phyloP scores from a whole-genome alignment of 139 green algal genomes.

The Chlorella vulgaris region DNA sequence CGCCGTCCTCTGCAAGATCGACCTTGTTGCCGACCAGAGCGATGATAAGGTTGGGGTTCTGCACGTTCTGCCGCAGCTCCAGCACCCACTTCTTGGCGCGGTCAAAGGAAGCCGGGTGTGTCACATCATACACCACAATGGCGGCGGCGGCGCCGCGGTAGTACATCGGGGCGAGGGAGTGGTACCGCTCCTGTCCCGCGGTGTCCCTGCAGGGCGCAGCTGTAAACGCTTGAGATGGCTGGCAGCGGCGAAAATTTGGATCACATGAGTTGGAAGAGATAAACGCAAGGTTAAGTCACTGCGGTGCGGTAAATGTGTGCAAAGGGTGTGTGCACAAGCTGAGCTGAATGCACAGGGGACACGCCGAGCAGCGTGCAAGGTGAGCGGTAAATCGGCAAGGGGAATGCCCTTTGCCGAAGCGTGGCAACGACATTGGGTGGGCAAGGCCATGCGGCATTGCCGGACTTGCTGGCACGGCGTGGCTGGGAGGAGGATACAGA shows the following conservation, averaged over 20 bases:
- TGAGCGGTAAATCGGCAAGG: too few relatives aligned
- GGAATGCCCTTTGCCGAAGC: too few relatives aligned
- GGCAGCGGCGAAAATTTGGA: too few relatives aligned
- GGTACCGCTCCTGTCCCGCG: constrained; percentile 97
- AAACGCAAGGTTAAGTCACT: too few relatives aligned
- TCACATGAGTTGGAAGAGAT: too few relatives aligned
- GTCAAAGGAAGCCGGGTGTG: constrained; percentile 83
- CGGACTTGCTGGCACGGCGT: neutral
- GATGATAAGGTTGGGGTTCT: constrained; percentile 94
- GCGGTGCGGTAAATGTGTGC: too few relatives aligned
- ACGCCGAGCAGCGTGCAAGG: too few relatives aligned
- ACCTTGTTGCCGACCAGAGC: constrained; percentile 98
- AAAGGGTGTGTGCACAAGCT: too few relatives aligned
- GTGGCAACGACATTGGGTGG: too few relatives aligned
- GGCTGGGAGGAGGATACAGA: too few relatives aligned
- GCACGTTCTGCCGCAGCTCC: constrained; percentile 70
- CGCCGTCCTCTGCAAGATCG: constrained; percentile 72
- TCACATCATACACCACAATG: constrained; percentile 92
- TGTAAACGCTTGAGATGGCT: too few relatives aligned
- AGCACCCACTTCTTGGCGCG: constrained; percentile 92
- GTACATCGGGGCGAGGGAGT: constrained; percentile 99
- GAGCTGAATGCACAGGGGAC: neutral
- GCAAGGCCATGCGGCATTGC: neutral
- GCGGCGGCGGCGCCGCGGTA: constrained; percentile 96
- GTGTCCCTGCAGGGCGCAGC: constrained; percentile 82